A percentile compares a stretch with the other conserved stretches of the same genome.
phyloP scores from a whole-genome alignment of 1,284 basidiomycete species.

The Pisolithus thermaeus region DNA sequence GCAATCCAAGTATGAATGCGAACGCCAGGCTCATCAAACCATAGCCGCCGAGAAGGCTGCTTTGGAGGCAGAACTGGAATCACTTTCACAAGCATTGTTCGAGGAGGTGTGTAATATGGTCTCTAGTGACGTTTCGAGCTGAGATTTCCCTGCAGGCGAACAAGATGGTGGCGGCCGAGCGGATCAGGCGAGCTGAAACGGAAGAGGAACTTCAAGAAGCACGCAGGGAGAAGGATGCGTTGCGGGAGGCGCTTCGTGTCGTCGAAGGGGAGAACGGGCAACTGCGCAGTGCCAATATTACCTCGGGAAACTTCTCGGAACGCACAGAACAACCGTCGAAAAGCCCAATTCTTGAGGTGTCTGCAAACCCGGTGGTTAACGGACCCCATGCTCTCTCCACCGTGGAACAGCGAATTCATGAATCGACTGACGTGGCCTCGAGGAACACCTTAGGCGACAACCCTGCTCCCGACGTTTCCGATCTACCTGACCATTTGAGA shows the following conservation, averaged over 20 bases:
- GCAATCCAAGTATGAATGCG: constrained; percentile 49
- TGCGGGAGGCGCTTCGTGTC: constrained; percentile 66
- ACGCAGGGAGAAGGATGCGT: constrained; percentile 66
- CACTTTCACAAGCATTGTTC: constrained; percentile 78
- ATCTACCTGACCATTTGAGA: constrained; percentile 5
- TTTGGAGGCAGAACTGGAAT: constrained; percentile 79
- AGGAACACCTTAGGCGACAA: not conserved
- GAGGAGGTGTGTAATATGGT: constrained; percentile 57
- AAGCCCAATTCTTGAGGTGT: constrained; percentile 2
- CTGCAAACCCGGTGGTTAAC: constrained; percentile 3
- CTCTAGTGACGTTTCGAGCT: constrained; percentile 3
- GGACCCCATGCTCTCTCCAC: constrained; percentile 2
- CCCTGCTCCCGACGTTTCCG: constrained; percentile 3
- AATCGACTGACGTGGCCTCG: not conserved
- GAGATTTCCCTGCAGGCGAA: constrained; percentile 55
- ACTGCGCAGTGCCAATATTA: constrained; percentile 18
- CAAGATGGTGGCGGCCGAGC: constrained; percentile 85
- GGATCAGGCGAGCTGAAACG: constrained; percentile 67
- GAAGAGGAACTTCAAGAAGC: constrained; percentile 73
- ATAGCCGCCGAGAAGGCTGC: constrained; percentile 61
- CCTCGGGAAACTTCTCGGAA: constrained; percentile 2
- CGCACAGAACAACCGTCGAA: constrained; percentile 3
- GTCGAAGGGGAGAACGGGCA: constrained; percentile 55
- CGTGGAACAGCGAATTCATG: constrained; percentile 3
- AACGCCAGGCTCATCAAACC: constrained; percentile 50